Evolutionary conservation across 352 stramenopile species (phyloP), one percentile per base, ranked within the genome.

Genomic region (Phytophthora ramorum): DNA sequence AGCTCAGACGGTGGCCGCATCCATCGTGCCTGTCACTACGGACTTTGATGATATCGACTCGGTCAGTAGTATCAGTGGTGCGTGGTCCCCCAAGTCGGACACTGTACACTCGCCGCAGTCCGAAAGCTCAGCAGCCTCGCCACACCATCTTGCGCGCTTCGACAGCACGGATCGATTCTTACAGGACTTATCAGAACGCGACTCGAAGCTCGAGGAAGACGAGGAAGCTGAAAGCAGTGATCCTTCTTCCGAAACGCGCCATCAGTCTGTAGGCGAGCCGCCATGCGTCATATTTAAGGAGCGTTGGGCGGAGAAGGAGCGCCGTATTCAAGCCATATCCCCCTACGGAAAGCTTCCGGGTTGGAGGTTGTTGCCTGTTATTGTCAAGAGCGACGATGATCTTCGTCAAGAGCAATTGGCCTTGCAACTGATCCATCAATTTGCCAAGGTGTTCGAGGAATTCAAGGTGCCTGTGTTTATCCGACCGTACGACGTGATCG

Each of bases 311-410:
- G 92, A 97, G 28, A 98, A 99, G 58, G 93, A 98, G 64, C 86
- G 79, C n/a, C 87, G 96, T 7, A 82, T 99, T 40, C 86, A 94
- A 45, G 78, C 77, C 13, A 90, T 78, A 14, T 98, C 92, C 51
- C 79, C 85, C n/a, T 92, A 93, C 69, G 93, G 92, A 32, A 70
- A 84, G 0, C 74, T 87, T 20, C 81, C 91, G 6, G 90, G 89
- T 19, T 99, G 93, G 92, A 85, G 97, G 28, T 76, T 99, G 35
- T 70, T 95, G 19, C 89, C 91, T 35, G 93, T 99, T 57, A 99
- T 99, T 74, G 90, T 99, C 16, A 99, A 99, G 78, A 98, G 92
- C 41, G 98, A 99, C 63, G 98, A 99, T 69, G 97, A 99, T 69
- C 71, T 99, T 24, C 82, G 97, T 16, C 98, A 99, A 73, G 97